Evolutionary conservation across 805 yeast species (phyloP).

Genomic region (Metschnikowia dekortorum): DNA sequence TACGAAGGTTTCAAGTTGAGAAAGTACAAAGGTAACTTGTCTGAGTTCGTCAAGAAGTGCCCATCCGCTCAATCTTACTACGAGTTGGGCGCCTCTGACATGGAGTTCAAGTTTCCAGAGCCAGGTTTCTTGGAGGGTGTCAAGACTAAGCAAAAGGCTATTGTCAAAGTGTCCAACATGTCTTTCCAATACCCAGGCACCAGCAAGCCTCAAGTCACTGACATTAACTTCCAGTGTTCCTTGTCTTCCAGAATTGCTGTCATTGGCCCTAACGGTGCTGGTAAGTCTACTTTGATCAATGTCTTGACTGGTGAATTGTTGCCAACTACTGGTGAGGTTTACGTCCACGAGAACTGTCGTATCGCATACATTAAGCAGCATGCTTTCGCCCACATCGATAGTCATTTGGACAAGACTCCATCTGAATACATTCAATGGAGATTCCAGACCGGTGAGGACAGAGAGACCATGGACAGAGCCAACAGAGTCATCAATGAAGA

Average conservation of each 20-base stretch:
- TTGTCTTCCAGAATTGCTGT: constrained; percentile 99
- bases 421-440: constrained; percentile 99
- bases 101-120: constrained; percentile 97
- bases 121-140: constrained; percentile 99
- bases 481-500: constrained; percentile 95
- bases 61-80: constrained; percentile 98
- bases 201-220: constrained; percentile 84
- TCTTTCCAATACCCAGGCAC: constrained; percentile 99
- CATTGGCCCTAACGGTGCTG: constrained; percentile 99
- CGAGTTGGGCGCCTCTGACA: constrained; percentile 97
- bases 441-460: constrained; percentile 99
- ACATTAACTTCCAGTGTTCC: constrained; percentile 97
- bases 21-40: constrained; percentile 99
- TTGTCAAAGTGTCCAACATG: constrained; percentile 96
- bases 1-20: constrained; percentile 99
- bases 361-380: constrained; percentile 99
- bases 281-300: constrained; percentile 98
- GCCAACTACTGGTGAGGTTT: constrained; percentile 98
- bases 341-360: constrained; percentile 99
- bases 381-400: constrained; percentile 99
- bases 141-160: constrained; percentile 99
- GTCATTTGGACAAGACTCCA: constrained; percentile 98
- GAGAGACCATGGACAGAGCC: constrained; percentile 99
- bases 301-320: constrained; percentile 99
- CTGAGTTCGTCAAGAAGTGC: constrained; percentile 97